Evolutionary conservation across 192 early-diverging fungal species (phyloP).

Genomic region (Dispira parvispora): DNA sequence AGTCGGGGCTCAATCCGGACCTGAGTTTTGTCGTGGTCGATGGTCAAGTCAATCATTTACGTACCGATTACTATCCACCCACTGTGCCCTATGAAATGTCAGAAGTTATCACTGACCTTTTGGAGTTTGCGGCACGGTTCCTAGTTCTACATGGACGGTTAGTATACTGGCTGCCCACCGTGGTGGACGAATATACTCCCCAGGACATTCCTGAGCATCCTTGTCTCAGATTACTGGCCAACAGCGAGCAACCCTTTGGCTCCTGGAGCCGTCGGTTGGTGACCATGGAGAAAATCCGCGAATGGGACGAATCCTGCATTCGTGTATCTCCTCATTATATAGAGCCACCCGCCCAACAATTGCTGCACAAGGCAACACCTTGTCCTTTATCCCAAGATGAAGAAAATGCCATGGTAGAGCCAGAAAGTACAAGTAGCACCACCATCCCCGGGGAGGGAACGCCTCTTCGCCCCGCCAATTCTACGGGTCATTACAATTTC

Average conservation of each 20-base stretch:
- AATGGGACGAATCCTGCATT: constrained; percentile 7
- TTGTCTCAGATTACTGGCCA: constrained; percentile 60
- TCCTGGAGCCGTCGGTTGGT: constrained; percentile 82
- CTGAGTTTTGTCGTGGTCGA: constrained; percentile 19
- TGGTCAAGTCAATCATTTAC: constrained; percentile 20
- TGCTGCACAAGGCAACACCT: background rate
- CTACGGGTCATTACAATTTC: constrained; percentile 4
- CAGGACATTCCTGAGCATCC: constrained; percentile 74
- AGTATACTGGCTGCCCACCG: constrained; percentile 92
- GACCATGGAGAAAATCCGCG: constrained; percentile 78
- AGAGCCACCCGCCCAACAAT: background rate
- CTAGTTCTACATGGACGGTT: constrained; percentile 69
- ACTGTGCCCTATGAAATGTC: constrained; percentile 92
- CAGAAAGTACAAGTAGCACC: background rate
- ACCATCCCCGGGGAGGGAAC: background rate
- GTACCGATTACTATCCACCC: constrained; percentile 65
- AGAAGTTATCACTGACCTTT: constrained; percentile 66
- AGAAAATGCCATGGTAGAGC: background rate
- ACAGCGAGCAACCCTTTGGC: constrained; percentile 90
- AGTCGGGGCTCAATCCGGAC: constrained; percentile 19
- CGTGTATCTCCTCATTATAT: background rate
- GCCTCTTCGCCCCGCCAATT: background rate
- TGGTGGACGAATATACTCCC: constrained; percentile 65
- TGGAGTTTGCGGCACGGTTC: constrained; percentile 63
- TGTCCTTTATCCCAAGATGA: background rate